Conservation (phyloP, 108 stramenopile species). For the Seminavis robusta region DNA sequence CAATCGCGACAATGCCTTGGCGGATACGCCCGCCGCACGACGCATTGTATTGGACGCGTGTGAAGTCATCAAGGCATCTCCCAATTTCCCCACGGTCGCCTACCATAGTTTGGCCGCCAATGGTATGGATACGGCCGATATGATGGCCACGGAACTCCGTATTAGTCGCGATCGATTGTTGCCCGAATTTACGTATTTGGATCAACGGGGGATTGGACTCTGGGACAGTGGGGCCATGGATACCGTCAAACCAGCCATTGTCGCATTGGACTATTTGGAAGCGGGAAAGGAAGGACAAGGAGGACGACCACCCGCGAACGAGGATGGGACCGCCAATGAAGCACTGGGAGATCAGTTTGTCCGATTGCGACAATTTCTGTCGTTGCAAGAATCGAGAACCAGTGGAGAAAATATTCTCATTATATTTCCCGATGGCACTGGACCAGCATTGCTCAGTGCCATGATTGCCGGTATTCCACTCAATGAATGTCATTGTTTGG, state of each 20-base stretch:
- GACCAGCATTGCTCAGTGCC: conserved; percentile 41
- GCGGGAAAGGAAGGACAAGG: conserved; percentile 36
- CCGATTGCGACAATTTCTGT: conserved; percentile 37
- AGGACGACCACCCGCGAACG: conserved; percentile 54
- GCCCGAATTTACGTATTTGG: conserved; percentile 63
- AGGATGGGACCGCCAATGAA: conserved; percentile 62
- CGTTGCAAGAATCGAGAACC: conserved; percentile 48
- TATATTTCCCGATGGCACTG: conserved; percentile 56
- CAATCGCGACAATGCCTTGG: conserved; percentile 45
- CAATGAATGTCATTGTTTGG: conserved; percentile 32
- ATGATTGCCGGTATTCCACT: conserved; percentile 53
- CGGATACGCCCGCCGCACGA: too few relatives aligned
- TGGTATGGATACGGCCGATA: conserved; percentile 45
- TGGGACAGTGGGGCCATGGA: conserved; percentile 29
- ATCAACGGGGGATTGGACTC: conserved; percentile 39
- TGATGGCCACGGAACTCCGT: conserved; percentile 35
- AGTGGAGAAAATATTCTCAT: conserved; percentile 52
- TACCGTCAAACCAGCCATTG: conserved; percentile 12
- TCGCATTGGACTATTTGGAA: conserved; percentile 27
- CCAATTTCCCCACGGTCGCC: conserved; percentile 26
- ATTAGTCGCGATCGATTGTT: conserved; percentile 45
- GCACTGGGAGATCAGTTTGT: conserved; percentile 40
- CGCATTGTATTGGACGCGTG: conserved; percentile 28
- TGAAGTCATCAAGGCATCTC: conserved; percentile 24
- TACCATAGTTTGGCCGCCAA: conserved; percentile 39